Conservation (phyloP, 768 basidiomycete species). For the Gelatoporia subvermispora region DNA sequence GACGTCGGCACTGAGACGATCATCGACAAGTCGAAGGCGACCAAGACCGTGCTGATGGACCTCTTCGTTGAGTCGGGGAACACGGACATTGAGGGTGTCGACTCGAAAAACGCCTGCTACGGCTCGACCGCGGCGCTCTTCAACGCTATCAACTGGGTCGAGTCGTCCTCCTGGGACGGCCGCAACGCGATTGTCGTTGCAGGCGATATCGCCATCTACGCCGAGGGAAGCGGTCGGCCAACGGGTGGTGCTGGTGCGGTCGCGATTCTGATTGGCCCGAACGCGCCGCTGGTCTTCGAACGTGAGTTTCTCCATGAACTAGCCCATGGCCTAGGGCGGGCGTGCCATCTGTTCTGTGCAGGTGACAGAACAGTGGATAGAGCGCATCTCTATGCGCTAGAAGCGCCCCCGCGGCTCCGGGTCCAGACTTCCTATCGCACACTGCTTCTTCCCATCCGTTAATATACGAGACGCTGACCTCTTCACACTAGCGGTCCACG, state of each 20-base stretch:
- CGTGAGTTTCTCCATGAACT: slow-evolving; percentile 53
- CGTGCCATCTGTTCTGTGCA: too few relatives aligned
- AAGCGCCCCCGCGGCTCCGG: not conserved
- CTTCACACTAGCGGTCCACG: slow-evolving; percentile 73
- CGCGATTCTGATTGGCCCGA: slow-evolving; percentile 93
- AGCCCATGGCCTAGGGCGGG: not conserved
- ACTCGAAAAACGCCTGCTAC: slow-evolving; percentile 99
- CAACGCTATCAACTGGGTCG: slow-evolving; percentile 98
- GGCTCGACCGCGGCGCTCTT: slow-evolving; percentile 98
- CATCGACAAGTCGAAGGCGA: slow-evolving; percentile 99
- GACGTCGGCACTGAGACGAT: slow-evolving; percentile 99
- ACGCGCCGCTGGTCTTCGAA: slow-evolving; percentile 92
- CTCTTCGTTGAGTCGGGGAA: slow-evolving; percentile 91
- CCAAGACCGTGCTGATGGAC: slow-evolving; percentile 98
- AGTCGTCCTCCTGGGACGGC: slow-evolving; percentile 94
- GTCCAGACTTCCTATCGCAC: not conserved
- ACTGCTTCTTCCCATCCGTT: not conserved
- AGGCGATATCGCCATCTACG: slow-evolving; percentile 97
- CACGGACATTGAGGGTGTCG: slow-evolving; percentile 96
- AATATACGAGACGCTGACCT: not conserved
- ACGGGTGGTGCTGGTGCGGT: slow-evolving; percentile 96
- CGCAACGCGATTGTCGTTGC: slow-evolving; percentile 95
- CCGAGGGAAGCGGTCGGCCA: slow-evolving; percentile 90
- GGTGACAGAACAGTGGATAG: too few relatives aligned
- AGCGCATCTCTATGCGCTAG: not conserved